Conservation (phyloP, 2,329 filamentous ascomycete species). For the Endoconidiophora laricicola region DNA sequence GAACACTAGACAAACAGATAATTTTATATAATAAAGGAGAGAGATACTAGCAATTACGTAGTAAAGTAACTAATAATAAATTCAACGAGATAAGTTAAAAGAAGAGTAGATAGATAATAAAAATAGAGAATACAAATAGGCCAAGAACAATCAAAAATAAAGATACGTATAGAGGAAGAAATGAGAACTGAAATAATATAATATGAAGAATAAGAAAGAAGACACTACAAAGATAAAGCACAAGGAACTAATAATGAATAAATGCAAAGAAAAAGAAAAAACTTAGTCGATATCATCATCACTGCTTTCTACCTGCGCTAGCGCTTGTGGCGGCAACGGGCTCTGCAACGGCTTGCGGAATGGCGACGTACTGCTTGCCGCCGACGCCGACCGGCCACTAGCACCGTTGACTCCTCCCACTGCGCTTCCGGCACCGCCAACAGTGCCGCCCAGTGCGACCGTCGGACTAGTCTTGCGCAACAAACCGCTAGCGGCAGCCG, state of each 20-base stretch:
- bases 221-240: not conserved
- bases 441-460: constrained; percentile 13
- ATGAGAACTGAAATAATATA: not conserved
- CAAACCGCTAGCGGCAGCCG: constrained; percentile 27
- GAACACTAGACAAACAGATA: no score
- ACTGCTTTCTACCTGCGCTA: constrained; percentile 1
- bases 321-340: not conserved
- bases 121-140: not conserved
- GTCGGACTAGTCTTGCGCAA: constrained; percentile 22
- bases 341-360: constrained; percentile 9
- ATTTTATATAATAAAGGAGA: no score
- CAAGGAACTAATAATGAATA: not conserved
- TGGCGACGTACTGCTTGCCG: constrained; percentile 4
- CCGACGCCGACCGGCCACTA: constrained; percentile 19
- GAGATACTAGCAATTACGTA: no score
- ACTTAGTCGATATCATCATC: constrained; percentile 13
- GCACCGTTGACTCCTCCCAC: constrained; percentile 18
- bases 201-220: not conserved
- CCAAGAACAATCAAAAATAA: not conserved
- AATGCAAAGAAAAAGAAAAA: not conserved
- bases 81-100: not conserved
- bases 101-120: not conserved
- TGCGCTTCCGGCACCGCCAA: constrained; percentile 8
- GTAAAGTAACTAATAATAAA: no score
- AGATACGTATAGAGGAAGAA: no score